phyloP scores from a whole-genome alignment of 805 yeast genomes.

The Candida germanica region DNA sequence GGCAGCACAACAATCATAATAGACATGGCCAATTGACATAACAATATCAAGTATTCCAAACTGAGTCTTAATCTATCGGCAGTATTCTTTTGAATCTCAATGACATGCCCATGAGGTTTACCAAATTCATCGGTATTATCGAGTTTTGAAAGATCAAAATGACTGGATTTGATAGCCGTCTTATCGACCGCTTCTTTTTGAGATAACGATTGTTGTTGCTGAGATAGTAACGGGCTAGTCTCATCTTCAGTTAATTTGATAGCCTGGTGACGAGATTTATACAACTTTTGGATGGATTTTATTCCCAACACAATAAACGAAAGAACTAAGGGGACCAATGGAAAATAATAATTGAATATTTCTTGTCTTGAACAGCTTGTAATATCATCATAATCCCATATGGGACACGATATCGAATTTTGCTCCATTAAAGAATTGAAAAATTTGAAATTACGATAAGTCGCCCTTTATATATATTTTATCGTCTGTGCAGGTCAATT shows the following conservation, averaged over 20 bases:
- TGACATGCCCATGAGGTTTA: constrained; percentile 53
- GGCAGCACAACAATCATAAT: constrained; percentile 30
- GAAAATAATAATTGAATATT: constrained; percentile 31
- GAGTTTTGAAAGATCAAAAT: constrained; percentile 61
- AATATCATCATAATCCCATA: constrained; percentile 64
- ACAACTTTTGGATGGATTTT: constrained; percentile 17
- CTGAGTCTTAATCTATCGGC: constrained; percentile 55
- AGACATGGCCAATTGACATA: constrained; percentile 39
- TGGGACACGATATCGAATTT: constrained; percentile 8
- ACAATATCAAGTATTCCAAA: constrained; percentile 45
- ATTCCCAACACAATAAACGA: constrained; percentile 24
- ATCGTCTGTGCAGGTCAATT: too few species aligned
- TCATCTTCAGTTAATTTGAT: constrained; percentile 21
- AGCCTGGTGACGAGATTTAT: constrained; percentile 6
- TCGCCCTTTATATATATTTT: too few species aligned
- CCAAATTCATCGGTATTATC: constrained; percentile 58
- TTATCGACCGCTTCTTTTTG: neutral
- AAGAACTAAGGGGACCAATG: constrained; percentile 27
- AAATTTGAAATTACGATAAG: too few species aligned
- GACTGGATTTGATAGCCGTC: constrained; percentile 47
- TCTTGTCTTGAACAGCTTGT: constrained; percentile 48
- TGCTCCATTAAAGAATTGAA: too few species aligned
- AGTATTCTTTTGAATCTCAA: constrained; percentile 45
- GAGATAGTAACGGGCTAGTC: constrained; percentile 32
- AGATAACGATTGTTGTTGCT: constrained; percentile 16